Base-by-base conservation (phyloP, 2,329 filamentous ascomycete genomes). In the Alternaria gansuensis region DNA sequence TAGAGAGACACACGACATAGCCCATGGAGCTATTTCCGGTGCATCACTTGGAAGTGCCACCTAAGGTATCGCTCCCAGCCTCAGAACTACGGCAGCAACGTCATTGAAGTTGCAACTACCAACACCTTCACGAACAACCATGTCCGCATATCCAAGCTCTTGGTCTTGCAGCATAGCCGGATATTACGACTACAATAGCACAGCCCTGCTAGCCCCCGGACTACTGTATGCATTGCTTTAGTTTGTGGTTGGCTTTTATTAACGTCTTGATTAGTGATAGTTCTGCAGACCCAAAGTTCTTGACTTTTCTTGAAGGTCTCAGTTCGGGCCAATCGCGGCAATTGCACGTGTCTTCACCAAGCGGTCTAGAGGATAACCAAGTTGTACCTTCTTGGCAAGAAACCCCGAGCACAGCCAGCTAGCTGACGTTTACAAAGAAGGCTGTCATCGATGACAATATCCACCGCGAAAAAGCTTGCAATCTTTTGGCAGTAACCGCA, bases 361-460 rank as follows among this genome's bases (percentile, higher is more conserved):
- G 68, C 43, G 33, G 14, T 44, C 49, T 66, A 64, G 61, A 57
- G 57, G 54, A 50, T 55, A 11, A 34, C 60, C 57, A 65, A 69
- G 65, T 28, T 57, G 50, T 52, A 43, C 43, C 40, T 43, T 28
- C 67, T 71, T 66, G 66, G 69, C 69, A 44, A n/a, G 48, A 31
- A 54, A 24, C 50, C 39, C 39, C n/a, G 43, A 63, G 59, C 69
- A 69, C 69, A 71, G 69, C 69, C 63, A 62, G 58, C 48, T 41
- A 55, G 66, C 59, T 69, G 66, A 71, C 67, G 67, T 70, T 48
- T 62, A 60, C 60, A 62, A 48, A 41, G 50, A 46, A 51, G 56
- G 54, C 54, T 39, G 39, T 37, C 37, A 26, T 34, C 26, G 34
- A 21, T 28, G 44, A 34, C 33, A 28, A 13, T 49, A 48, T 48